Evolutionary conservation across 148 eudicot species (phyloP).

Genomic region (Polygonum aviculare): DNA sequence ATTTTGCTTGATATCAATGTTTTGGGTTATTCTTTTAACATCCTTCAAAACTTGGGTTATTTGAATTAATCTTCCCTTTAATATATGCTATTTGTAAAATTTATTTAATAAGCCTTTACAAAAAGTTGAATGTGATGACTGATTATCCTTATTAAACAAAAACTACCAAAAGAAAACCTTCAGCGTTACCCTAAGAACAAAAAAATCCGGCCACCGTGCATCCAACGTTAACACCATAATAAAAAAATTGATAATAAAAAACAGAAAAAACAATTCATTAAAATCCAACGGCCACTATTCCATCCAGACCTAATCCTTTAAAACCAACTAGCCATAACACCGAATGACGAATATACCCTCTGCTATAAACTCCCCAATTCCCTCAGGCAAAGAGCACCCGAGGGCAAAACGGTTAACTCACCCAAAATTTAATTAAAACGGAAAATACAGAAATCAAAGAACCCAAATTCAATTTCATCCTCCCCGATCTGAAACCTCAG

Average conservation of each 20-base stretch:
- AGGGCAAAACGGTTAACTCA: slow-evolving; percentile 9
- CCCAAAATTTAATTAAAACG: background rate
- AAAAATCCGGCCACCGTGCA: background rate
- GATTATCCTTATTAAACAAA: too few relatives aligned
- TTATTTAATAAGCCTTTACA: too few relatives aligned
- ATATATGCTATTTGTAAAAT: too few relatives aligned
- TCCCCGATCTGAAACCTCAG: slow-evolving; percentile 1
- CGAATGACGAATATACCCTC: slow-evolving; percentile 11
- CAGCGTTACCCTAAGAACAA: background rate
- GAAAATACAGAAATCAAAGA: background rate
- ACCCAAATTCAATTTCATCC: slow-evolving; percentile 11
- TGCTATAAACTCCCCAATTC: background rate
- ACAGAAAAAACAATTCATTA: background rate
- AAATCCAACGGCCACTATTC: slow-evolving; percentile 9
- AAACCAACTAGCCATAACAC: background rate
- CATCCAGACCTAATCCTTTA: background rate
- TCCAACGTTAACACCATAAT: background rate
- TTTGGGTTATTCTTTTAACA: too few relatives aligned
- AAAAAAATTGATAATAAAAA: too few relatives aligned
- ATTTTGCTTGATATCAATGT: too few relatives aligned
- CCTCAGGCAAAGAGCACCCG: background rate
- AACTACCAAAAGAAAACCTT: background rate
- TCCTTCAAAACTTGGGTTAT: too few relatives aligned
- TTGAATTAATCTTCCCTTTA: too few relatives aligned
- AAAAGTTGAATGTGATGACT: too few relatives aligned